Conservation (phyloP, 805 yeast genomes). For the Diddensiella santjacobensis region DNA sequence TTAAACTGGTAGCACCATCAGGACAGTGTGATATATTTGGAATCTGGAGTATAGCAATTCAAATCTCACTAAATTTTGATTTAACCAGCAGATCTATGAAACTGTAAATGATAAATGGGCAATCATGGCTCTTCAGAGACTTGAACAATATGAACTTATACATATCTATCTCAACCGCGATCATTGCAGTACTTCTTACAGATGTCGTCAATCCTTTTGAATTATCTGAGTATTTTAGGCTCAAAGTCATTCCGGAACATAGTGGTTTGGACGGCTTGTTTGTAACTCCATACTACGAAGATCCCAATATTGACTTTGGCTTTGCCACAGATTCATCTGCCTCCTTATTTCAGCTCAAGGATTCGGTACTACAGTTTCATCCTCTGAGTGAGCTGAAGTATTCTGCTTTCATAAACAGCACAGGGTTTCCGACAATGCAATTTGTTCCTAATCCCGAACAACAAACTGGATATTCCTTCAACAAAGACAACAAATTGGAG, state of each 20-base stretch:
- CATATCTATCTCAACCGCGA: neutral
- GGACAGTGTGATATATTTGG: too few species aligned
- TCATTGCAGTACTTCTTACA: neutral
- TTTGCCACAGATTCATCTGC: neutral
- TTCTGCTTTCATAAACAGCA: neutral
- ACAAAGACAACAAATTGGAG: neutral
- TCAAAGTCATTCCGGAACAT: neutral
- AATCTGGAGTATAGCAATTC: too few species aligned
- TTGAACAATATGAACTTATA: neutral
- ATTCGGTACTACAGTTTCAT: neutral
- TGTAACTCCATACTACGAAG: conserved; percentile 1
- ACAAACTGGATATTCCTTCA: neutral
- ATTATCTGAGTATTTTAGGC: neutral
- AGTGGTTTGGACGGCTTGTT: neutral
- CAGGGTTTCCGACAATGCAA: neutral
- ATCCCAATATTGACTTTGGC: conserved; percentile 1
- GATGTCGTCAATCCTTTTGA: neutral
- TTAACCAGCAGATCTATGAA: too few species aligned
- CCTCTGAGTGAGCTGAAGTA: neutral
- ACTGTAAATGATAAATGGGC: too few species aligned
- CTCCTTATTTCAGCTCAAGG: neutral
- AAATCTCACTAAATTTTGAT: too few species aligned
- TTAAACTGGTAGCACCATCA: neutral
- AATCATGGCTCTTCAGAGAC: too few species aligned
- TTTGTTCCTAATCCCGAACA: neutral